Evolutionary conservation across 1,284 basidiomycete species (phyloP).

Genomic region (Porphyrellus sp.): DNA sequence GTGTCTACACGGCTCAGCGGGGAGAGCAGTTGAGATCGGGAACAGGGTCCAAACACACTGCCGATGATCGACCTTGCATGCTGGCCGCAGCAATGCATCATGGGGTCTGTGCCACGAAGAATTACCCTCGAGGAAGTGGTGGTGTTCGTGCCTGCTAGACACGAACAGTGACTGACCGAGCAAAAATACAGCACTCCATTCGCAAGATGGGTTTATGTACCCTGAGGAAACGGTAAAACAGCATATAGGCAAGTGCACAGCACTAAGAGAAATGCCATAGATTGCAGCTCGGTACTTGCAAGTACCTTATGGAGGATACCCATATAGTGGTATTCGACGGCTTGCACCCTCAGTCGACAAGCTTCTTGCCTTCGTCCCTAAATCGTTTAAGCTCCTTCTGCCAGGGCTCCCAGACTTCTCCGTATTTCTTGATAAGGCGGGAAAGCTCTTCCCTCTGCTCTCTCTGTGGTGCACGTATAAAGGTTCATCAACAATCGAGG

Average conservation of each 20-base stretch:
- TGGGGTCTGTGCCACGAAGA: constrained; percentile 18
- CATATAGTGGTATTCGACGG: neutral
- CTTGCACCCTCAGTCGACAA: constrained; percentile 24
- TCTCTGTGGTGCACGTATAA: constrained; percentile 42
- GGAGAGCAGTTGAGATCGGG: too few relatives aligned
- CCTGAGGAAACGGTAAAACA: constrained; percentile 4
- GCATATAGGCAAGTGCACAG: constrained; percentile 4
- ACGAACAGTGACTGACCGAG: constrained; percentile 10
- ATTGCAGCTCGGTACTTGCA: neutral
- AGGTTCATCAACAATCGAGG: neutral
- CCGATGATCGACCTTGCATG: constrained; percentile 31
- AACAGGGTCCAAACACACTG: constrained; percentile 5
- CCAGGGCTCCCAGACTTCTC: constrained; percentile 81
- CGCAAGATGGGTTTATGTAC: neutral
- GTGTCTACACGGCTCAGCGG: too few relatives aligned
- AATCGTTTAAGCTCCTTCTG: constrained; percentile 77
- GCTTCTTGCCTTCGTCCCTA: constrained; percentile 72
- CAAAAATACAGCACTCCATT: neutral
- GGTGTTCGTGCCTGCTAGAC: constrained; percentile 7
- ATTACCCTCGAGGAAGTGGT: constrained; percentile 23
- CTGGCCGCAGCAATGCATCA: constrained; percentile 14
- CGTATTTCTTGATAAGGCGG: constrained; percentile 79
- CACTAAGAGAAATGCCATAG: neutral
- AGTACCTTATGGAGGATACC: neutral
- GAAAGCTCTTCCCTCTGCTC: constrained; percentile 84